Conservation (phyloP, 148 eudicot genomes). For the Rhododendron ovatum region DNA sequence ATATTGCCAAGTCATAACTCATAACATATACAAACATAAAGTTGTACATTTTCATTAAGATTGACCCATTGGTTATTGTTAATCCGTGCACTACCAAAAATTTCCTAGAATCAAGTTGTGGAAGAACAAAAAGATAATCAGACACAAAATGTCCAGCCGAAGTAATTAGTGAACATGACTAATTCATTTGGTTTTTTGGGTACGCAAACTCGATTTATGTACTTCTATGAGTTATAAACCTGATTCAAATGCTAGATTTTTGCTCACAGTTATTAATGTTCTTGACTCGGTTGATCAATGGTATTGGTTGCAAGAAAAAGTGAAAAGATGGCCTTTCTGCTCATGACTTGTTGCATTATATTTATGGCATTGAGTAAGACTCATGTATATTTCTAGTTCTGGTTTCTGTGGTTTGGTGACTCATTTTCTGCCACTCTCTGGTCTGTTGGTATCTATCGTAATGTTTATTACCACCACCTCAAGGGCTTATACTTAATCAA, state of each 20-base stretch:
- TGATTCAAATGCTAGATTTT: background rate
- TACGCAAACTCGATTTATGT: background rate
- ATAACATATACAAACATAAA: background rate
- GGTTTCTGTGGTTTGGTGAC: slow-evolving; percentile 1
- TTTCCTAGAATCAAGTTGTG: background rate
- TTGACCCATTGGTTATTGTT: background rate
- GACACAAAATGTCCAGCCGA: background rate
- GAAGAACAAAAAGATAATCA: background rate
- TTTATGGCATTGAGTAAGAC: background rate
- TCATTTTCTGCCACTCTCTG: background rate
- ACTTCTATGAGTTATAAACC: background rate
- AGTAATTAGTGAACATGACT: background rate
- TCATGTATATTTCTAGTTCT: background rate
- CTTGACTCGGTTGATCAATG: background rate
- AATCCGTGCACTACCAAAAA: background rate
- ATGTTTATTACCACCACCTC: background rate
- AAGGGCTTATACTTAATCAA: background rate
- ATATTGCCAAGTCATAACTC: background rate
- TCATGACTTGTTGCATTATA: background rate
- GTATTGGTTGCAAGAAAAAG: background rate
- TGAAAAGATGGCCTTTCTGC: background rate
- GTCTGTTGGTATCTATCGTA: background rate
- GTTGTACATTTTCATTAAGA: background rate
- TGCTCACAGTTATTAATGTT: background rate
- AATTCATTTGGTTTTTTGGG: background rate